Evolutionary conservation across 108 stramenopile species (phyloP), one percentile per base, ranked within the genome.

Genomic region (Tribonema minus): DNA sequence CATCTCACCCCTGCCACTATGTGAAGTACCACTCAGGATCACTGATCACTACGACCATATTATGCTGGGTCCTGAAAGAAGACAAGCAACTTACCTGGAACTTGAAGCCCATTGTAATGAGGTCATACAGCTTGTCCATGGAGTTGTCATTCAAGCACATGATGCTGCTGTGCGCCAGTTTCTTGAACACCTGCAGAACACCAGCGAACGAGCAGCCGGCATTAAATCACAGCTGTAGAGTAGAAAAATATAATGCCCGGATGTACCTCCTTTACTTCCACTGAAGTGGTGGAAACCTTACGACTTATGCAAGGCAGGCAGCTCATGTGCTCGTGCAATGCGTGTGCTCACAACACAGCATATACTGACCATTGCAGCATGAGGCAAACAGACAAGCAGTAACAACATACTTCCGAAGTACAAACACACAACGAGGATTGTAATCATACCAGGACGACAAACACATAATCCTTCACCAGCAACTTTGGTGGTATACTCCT

Each of bases 51-150:
- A n/a, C n/a, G n/a, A n/a, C n/a, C n/a, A n/a, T n/a, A n/a, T n/a
- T n/a, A n/a, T n/a, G n/a, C n/a, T n/a, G n/a, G n/a, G n/a, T n/a
- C n/a, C n/a, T n/a, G n/a, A n/a, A n/a, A n/a, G n/a, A n/a, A n/a
- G n/a, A n/a, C n/a, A n/a, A n/a, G n/a, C n/a, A n/a, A n/a, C n/a
- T 27, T 31, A 88, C 37, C 82, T 90, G 89, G 37, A 84, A 85
- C 70, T 90, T 90, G 38, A 88, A 70, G 6, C 87, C 89, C 89
- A 90, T 90, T 37, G 84, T 85, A 83, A 90, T 88, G 33, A 90
- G 71, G 32, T 87, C 87, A 71, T 88, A 88, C 28, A 90, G 86
- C 74, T 90, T 90, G 60, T 70, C 80, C 89, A 90, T 90, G 69
- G 65, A 68, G 29, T 82, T 66, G 58, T 88, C 67, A 64, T 90